Conservation (phyloP, 305 asterid species). For the Fraxinus ornus region DNA sequence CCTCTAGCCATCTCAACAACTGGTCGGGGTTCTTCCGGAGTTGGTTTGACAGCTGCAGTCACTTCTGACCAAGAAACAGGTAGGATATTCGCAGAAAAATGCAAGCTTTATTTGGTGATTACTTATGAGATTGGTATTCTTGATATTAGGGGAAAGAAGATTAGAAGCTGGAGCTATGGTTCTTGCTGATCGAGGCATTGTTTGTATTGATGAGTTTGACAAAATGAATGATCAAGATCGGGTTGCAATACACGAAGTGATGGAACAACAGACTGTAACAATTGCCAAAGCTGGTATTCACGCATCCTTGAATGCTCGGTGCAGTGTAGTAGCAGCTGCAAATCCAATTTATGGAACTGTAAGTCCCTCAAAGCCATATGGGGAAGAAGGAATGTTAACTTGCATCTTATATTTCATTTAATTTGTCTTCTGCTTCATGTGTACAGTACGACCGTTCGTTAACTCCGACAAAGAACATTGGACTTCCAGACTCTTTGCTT, state of each 20-base stretch:
- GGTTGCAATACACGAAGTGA: slow-evolving; percentile 97
- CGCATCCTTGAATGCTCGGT: slow-evolving; percentile 95
- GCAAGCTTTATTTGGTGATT: slow-evolving; percentile 2
- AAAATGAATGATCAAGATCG: slow-evolving; percentile 99
- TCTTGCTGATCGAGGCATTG: slow-evolving; percentile 96
- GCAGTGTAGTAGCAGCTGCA: slow-evolving; percentile 99
- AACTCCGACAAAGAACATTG: slow-evolving; percentile 96
- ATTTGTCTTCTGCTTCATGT: slow-evolving; percentile 9
- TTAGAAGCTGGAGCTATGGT: slow-evolving; percentile 99
- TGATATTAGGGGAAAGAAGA: slow-evolving; percentile 75
- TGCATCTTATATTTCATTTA: slow-evolving; percentile 11
- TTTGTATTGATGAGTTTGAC: slow-evolving; percentile 96
- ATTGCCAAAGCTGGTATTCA: slow-evolving; percentile 99
- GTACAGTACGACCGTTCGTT: slow-evolving; percentile 92
- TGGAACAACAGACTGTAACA: slow-evolving; percentile 99
- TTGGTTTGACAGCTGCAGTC: slow-evolving; percentile 99
- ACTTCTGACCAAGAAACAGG: slow-evolving; percentile 99
- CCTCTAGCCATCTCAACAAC: slow-evolving; percentile 98
- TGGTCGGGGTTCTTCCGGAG: slow-evolving; percentile 99
- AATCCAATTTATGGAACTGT: slow-evolving; percentile 98
- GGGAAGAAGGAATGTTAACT: not conserved
- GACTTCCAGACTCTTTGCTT: slow-evolving; percentile 98
- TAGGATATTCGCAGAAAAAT: slow-evolving; percentile 25
- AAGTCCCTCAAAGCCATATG: slow-evolving; percentile 37
- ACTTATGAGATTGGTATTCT: slow-evolving; percentile 15